phyloP scores from a whole-genome alignment of 129 eudicot genomes.

The Logfia minima region DNA sequence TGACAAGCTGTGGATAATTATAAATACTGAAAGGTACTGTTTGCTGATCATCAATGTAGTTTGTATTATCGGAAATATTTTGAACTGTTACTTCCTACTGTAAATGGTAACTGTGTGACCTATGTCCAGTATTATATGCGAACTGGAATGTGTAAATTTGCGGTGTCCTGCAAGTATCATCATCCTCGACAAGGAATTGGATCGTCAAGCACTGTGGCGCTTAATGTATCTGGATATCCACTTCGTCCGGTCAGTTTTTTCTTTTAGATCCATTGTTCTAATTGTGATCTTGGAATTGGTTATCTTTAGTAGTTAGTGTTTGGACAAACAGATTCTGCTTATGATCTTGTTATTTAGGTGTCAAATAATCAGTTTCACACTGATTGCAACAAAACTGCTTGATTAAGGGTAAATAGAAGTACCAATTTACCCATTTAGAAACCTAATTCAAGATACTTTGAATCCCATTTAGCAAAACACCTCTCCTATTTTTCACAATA shows the following conservation, averaged over 20 bases:
- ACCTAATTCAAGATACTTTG: not conserved
- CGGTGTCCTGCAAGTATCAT: slow-evolving; percentile 83
- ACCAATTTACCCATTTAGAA: not conserved
- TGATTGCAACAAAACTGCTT: not conserved
- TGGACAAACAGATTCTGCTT: not conserved
- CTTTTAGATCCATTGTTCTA: not conserved
- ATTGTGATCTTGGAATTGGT: not conserved
- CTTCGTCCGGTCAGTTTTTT: slow-evolving; percentile 63
- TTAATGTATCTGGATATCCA: slow-evolving; percentile 79
- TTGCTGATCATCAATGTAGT: not conserved
- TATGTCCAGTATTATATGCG: slow-evolving; percentile 70
- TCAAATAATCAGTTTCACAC: not conserved
- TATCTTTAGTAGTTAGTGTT: not conserved
- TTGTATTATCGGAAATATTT: not conserved
- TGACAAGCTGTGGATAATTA: not conserved
- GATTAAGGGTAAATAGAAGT: not conserved
- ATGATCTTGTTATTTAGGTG: not conserved
- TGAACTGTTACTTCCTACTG: slow-evolving; percentile 1
- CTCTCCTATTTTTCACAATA: not conserved
- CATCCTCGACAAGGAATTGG: slow-evolving; percentile 85
- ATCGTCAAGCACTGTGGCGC: slow-evolving; percentile 46
- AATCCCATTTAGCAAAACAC: not conserved
- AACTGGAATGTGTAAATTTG: slow-evolving; percentile 84
- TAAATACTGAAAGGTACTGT: not conserved
- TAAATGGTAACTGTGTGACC: slow-evolving; percentile 18